phyloP scores from a whole-genome alignment of 2,329 filamentous ascomycete genomes.

The Hypomyces rosellus region DNA sequence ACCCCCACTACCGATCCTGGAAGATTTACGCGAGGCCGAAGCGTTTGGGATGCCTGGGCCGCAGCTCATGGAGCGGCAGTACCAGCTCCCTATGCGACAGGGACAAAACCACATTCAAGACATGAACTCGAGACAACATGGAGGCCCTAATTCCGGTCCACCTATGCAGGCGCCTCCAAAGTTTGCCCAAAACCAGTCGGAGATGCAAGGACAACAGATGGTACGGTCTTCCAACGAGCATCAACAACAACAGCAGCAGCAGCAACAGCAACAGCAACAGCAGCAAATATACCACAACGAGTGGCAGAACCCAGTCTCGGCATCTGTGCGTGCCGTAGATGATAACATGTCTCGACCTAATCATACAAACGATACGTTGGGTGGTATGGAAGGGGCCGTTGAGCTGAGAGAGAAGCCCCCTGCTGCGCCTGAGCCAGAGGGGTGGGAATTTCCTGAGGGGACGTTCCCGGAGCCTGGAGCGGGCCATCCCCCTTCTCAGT shows the following conservation, averaged over 20 bases:
- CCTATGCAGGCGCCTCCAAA: conserved; percentile 36
- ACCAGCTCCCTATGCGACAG: conserved; percentile 32
- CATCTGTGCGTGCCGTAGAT: conserved; percentile 29
- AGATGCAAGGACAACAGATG: conserved; percentile 44
- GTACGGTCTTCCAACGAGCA: conserved; percentile 47
- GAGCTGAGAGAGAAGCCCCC: conserved; percentile 42
- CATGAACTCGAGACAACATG: conserved; percentile 45
- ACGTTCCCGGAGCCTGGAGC: conserved; percentile 52
- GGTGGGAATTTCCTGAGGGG: conserved; percentile 89
- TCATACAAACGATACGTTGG: conserved; percentile 34
- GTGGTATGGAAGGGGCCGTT: conserved; percentile 33
- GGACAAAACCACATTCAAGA: conserved; percentile 54
- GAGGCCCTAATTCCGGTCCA: conserved; percentile 54
- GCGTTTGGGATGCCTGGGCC: conserved; percentile 41
- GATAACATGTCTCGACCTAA: conserved; percentile 28
- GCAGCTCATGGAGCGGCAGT: conserved; percentile 36
- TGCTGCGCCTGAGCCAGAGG: conserved; percentile 55
- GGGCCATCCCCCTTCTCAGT: conserved; percentile 38
- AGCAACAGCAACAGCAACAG: conserved; percentile 22
- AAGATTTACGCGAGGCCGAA: conserved; percentile 52
- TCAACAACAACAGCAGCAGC: conserved; percentile 28
- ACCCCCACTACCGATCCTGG: conserved; percentile 50
- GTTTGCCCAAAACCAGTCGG: conserved; percentile 28
- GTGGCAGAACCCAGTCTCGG: conserved; percentile 28
- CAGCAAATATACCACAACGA: conserved; percentile 35